Conservation (phyloP, 139 green algal species). For the Astrephomene gubernaculifera region DNA sequence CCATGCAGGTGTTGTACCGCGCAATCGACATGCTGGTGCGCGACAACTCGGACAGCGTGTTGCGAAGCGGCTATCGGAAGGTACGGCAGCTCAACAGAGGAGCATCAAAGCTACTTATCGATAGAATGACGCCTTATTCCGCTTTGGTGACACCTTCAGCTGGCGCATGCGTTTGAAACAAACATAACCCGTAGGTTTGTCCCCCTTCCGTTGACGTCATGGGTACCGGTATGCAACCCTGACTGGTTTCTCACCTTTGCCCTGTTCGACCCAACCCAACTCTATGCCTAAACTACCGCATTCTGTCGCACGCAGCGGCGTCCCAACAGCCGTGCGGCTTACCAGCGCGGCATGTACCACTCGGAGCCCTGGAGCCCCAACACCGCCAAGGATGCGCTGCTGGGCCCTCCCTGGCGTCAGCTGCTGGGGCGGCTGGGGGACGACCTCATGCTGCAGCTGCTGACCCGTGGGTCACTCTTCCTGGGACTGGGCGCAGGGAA, state of each 20-base stretch:
- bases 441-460: constrained; percentile 77
- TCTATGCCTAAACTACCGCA: no score
- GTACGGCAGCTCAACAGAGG: constrained; percentile 20
- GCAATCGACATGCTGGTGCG: constrained; percentile 71
- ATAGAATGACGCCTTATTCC: no score
- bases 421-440: constrained; percentile 77
- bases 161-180: neutral
- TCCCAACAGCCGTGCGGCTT: neutral
- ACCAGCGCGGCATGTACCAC: constrained; percentile 52
- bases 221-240: neutral
- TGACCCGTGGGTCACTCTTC: constrained; percentile 76
- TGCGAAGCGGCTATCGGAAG: constrained; percentile 68
- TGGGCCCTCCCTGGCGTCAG: constrained; percentile 52
- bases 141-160: neutral
- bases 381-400: constrained; percentile 37
- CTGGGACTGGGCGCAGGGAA: constrained; percentile 61
- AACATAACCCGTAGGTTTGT: no score
- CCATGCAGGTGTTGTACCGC: constrained; percentile 63
- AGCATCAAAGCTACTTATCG: no score
- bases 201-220: no score
- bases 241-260: neutral
- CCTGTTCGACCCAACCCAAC: neutral
- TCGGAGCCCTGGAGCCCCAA: constrained; percentile 60
- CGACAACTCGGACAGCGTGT: constrained; percentile 59
- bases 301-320: constrained; percentile 1